A percentile compares a stretch with the other conserved stretches of the same genome.
Evolutionary conservation across 2,329 filamentous ascomycete genomes (phyloP).

Genomic region (Capronia epimyces): DNA sequence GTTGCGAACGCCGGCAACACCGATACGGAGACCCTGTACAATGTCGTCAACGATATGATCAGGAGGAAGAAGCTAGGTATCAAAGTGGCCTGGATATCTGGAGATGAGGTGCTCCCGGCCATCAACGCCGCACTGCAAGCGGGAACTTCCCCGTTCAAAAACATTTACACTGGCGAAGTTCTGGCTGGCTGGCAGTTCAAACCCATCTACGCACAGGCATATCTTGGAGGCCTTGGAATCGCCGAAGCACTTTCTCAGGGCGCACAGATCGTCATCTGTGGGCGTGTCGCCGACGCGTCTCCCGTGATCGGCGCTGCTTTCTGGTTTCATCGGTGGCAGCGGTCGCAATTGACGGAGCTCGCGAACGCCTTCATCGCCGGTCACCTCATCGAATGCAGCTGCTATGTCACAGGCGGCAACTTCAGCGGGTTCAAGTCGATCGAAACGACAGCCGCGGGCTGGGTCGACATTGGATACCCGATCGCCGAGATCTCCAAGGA

Average conservation of each 20-base stretch:
- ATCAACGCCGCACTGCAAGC: conserved; percentile 32
- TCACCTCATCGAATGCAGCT: conserved; percentile 40
- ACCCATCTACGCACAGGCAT: conserved; percentile 32
- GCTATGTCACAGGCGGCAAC: conserved; percentile 42
- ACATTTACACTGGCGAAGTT: conserved; percentile 37
- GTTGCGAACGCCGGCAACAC: conserved; percentile 44
- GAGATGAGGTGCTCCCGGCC: conserved; percentile 41
- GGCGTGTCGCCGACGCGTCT: conserved; percentile 43
- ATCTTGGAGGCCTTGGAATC: conserved; percentile 40
- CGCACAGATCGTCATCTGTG: conserved; percentile 44
- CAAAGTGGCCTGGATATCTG: conserved; percentile 47
- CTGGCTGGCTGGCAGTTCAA: conserved; percentile 38
- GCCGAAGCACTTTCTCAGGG: conserved; percentile 37
- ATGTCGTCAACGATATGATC: conserved; percentile 37
- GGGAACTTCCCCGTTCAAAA: conserved; percentile 37
- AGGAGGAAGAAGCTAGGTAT: conserved; percentile 37
- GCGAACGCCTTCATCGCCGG: conserved; percentile 40
- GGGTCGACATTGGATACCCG: conserved; percentile 44
- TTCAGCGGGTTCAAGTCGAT: conserved; percentile 41
- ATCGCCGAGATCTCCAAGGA: conserved; percentile 43
- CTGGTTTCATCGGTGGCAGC: conserved; percentile 43
- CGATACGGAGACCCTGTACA: conserved; percentile 40
- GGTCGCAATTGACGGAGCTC: conserved; percentile 36
- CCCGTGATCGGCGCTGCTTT: conserved; percentile 40
- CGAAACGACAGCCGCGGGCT: conserved; percentile 34